Base-by-base conservation (phyloP, 129 eudicot species). In the Solidago caesia region DNA sequence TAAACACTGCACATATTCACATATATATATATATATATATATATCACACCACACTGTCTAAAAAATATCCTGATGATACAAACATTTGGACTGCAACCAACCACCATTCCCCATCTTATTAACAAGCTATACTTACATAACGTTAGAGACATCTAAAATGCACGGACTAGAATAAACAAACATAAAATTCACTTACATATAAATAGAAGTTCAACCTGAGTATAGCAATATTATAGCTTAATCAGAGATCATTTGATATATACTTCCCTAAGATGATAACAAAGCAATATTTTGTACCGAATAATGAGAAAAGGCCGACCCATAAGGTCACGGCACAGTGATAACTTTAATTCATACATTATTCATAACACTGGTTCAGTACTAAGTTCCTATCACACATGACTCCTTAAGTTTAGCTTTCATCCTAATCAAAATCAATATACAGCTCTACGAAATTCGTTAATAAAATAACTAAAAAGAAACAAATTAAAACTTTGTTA, bases 151-250 rank as follows among this genome's bases (percentile, higher is more conserved):
- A 27, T 44, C 29, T 48, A 47, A 68, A 47, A 68, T 47, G 72
- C 58, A 49, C 16, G 5, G 44, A 26, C 73, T 48, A 48, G 45
- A 14, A 33, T 49, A 47, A 29, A 63, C 25, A n/a, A 44, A 11
- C 6, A 21, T 12, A 26, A 25, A 33, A 4, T 68, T 70, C 63
- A 70, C 26, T 70, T 29, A 14, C 29, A 51, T 70, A 14, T 52
- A 4, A 49, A 70, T n/a, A 41, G 74, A 48, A 39, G 59, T 69
- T 42, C 29, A 69, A 48, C 60, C 46, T 3, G 59, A 27, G 46
- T 21, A 21, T 5, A 69, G 61, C 25, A 69, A 29, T 13, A 49
- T 26, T 61, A 61, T 5, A 61, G 11, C 66, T 5, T 11, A 29
- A 61, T 33, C n/a, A 61, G 27, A 43, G 44, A 61, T 26, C 66